These are phyloP conservation scores for Colletotrichum camelliae DNA, from an alignment of 2,329 filamentous ascomycete species.

Conservation along the genomic window DNA sequence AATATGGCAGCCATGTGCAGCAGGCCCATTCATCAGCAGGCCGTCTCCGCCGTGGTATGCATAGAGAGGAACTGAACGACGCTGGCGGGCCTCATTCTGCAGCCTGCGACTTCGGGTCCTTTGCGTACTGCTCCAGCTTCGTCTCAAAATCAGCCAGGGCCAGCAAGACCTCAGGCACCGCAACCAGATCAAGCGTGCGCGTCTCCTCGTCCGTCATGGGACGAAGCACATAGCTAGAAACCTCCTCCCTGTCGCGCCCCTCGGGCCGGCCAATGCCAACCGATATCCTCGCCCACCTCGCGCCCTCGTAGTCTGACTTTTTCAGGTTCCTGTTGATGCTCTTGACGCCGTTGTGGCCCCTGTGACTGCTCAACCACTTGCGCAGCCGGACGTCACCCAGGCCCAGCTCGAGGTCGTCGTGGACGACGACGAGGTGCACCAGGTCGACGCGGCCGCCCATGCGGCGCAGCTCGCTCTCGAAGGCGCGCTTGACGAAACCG, in stretches of 20 bases:
- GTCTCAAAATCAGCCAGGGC: constrained; percentile 52
- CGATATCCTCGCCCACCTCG: constrained; percentile 66
- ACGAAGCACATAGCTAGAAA: constrained; percentile 79
- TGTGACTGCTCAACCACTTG: constrained; percentile 66
- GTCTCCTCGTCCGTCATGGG: constrained; percentile 64
- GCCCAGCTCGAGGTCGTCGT: constrained; percentile 84
- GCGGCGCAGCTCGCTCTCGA: constrained; percentile 58
- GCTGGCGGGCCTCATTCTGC: neutral
- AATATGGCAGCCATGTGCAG: neutral
- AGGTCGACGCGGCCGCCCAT: constrained; percentile 33
- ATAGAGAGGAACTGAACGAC: neutral
- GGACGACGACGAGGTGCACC: constrained; percentile 74
- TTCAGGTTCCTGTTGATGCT: constrained; percentile 62
- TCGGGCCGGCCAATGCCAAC: constrained; percentile 87
- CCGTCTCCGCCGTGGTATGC: neutral
- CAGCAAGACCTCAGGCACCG: constrained; percentile 56
- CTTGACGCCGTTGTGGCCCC: constrained; percentile 79
- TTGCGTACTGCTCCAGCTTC: constrained; percentile 21
- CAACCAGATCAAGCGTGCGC: constrained; percentile 53
- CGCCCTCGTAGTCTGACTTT: constrained; percentile 42
- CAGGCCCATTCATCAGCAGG: neutral
- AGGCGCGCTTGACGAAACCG: constrained; percentile 64
- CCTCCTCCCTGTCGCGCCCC: constrained; percentile 68
- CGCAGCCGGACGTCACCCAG: constrained; percentile 72
- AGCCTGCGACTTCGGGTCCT: neutral